Evolutionary conservation across 495 filamentous ascomycete species (phyloP), one percentile per base, ranked within the genome.

Genomic region (Trichoderma virens): DNA sequence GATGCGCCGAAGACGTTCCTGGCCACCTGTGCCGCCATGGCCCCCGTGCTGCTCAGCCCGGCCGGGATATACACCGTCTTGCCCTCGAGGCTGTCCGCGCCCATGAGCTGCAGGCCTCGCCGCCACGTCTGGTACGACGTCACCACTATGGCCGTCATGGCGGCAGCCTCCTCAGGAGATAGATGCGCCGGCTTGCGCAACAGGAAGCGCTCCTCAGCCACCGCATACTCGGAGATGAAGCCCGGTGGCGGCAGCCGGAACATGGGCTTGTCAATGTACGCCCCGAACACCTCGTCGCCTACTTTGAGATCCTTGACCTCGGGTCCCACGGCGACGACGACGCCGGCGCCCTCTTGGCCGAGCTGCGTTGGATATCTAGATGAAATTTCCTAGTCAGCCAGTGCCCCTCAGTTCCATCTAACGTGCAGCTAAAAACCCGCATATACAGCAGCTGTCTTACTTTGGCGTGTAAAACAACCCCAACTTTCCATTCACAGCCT

Each of bases 11-110:
- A 74, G 16, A 82, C 75, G 54, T 83, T 79, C 71, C 81, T 85
- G 9, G 82, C 78, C n/a, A 85, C 62, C 69, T 84, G 81, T 13
- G 79, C 72, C 7, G 70, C 80, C 65, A 81, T 72, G 32, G 73
- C 69, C 6, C 84, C 83, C 0, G 76, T 82, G 3, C 76, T 80
- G 64, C 82, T 79, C 61, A 86, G 76, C 5, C 77, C 82, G 13
- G 71, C 82, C 13, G 83, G 75, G 8, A 86, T 72, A 65, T 82
- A 82, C 3, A 83, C 81, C 16, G 81, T 84, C 73, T 86, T 86
- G 7, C 82, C 83, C 30, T 75, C 71, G 45, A 82, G 67, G 43
- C 67, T 68, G 38, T 70, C 68, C 71, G 77, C 74, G 38, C 78
- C 76, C 32, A 75, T 62, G 18, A 67, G 34, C 38, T 69, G 62